These are phyloP conservation scores for Fusarium phyllophilum DNA, from an alignment of 2,329 filamentous ascomycete genomes.

Conservation along the genomic window DNA sequence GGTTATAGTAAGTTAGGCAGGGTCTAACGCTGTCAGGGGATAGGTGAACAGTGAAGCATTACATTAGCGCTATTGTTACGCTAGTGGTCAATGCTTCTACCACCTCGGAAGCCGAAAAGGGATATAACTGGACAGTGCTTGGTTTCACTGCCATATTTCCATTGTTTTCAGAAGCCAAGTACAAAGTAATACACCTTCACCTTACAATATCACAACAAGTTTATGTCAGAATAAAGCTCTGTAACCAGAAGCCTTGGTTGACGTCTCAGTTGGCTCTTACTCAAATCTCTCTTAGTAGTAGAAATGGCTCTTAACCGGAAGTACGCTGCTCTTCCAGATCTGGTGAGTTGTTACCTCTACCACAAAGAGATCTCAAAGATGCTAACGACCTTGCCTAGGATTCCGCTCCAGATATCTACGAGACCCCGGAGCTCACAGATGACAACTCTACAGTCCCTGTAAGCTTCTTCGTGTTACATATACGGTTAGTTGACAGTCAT, in stretches of 20 bases:
- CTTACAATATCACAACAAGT: constrained; percentile 1
- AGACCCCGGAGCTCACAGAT: constrained; percentile 92
- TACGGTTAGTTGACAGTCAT: constrained; percentile 20
- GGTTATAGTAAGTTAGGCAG: neutral
- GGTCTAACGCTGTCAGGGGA: constrained; percentile 5
- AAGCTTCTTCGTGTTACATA: constrained; percentile 47
- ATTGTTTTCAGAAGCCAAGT: constrained; percentile 17
- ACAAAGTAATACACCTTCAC: neutral
- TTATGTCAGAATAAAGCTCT: neutral
- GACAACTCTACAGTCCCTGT: constrained; percentile 88
- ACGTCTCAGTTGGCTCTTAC: neutral
- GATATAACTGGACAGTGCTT: neutral
- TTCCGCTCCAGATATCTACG: constrained; percentile 93
- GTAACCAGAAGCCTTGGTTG: neutral
- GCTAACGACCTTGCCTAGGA: constrained; percentile 65
- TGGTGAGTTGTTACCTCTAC: constrained; percentile 61
- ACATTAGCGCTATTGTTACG: constrained; percentile 14
- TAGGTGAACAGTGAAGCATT: neutral
- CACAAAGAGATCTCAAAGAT: constrained; percentile 2
- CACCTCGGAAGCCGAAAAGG: constrained; percentile 14
- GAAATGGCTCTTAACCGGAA: constrained; percentile 80
- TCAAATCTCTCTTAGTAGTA: neutral
- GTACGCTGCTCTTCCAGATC: constrained; percentile 82
- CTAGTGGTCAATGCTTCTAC: constrained; percentile 23
- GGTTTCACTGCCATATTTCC: neutral